These are phyloP conservation scores for Yamadazyma sp. DNA, from an alignment of 1,139 yeast genomes.

Conservation along the genomic window DNA sequence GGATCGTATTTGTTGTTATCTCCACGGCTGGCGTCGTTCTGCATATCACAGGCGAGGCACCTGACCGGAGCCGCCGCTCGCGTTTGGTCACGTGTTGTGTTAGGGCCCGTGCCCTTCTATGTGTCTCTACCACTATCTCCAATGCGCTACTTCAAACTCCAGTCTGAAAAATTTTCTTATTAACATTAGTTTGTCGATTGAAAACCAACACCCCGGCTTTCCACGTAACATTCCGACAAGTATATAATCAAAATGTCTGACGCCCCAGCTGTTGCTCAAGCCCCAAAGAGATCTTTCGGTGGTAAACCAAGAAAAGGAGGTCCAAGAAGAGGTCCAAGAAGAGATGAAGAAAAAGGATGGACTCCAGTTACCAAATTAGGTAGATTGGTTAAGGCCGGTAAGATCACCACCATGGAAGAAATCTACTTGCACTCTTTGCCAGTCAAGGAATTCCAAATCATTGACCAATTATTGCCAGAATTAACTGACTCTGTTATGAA, in stretches of 20 bases:
- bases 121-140: not conserved
- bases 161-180: constrained; percentile 11
- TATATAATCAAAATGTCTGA: constrained; percentile 56
- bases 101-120: constrained; percentile 11
- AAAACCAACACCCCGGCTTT: constrained; percentile 91
- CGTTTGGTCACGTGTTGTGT: not conserved
- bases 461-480: constrained; percentile 93
- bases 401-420: constrained; percentile 95
- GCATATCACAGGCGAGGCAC: too few relatives aligned
- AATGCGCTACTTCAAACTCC: not conserved
- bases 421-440: constrained; percentile 99
- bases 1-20: too few relatives aligned
- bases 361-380: constrained; percentile 99
- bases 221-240: constrained; percentile 86
- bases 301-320: constrained; percentile 50
- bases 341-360: constrained; percentile 98
- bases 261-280: constrained; percentile 35
- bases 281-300: constrained; percentile 68
- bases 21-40: too few relatives aligned
- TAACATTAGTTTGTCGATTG: constrained; percentile 58
- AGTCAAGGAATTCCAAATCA: constrained; percentile 98
- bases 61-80: too few relatives aligned
- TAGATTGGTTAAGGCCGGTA: constrained; percentile 99
- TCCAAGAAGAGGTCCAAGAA: constrained; percentile 60
- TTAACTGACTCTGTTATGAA: constrained; percentile 99